Base-by-base conservation (phyloP, 257 asterid species). In the Nicotiana sylvestris region DNA sequence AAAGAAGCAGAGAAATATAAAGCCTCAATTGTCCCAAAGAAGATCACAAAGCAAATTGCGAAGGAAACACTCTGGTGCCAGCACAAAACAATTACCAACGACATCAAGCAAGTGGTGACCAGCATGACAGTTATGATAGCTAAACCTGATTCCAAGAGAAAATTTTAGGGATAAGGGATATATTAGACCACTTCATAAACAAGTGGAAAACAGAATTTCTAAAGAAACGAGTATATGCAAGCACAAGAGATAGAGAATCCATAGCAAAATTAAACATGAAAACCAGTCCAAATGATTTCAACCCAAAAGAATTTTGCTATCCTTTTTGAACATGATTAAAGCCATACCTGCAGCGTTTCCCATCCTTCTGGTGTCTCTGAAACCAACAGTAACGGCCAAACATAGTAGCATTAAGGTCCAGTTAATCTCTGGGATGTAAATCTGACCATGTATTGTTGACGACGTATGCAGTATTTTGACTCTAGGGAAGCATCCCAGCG, bases 91-190 rank as follows among this genome's bases (percentile, higher is more conserved):
- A 95, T 93, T 25, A 95, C 92, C 4, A 95, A 91, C 17, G 98
- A 95, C 98, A 93, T 95, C 90, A 95, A 78, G 87, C 97, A 95
- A 12, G 98, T 95, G 9, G 98, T 95, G 18, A 95, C 98, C 70
- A 95, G 94, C 98, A 95, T 95, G 57, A 95, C 98, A 0, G 98
- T 93, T 83, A 95, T 93, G n/a, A 93, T 97, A 2, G 98, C 98
- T 86, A 95, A 82, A 76, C 98, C 98, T 95, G 89, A 85, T 76
- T 3, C 9, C 6, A 16, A 27, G 64, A 21, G 78, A 68, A 49
- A 27, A 70, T 66, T 32, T 61, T 18, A 57, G n/a, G 49, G 49
- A 7, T 43, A 43, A 43, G 10, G 49, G 64, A 57, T 57, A 57
- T 57, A n/a, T 57, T 57, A 16, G 25, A 17, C 27, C 64, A 57